Evolutionary conservation across 345 rosid species (phyloP).

Genomic region (Eucalyptus marginata): DNA sequence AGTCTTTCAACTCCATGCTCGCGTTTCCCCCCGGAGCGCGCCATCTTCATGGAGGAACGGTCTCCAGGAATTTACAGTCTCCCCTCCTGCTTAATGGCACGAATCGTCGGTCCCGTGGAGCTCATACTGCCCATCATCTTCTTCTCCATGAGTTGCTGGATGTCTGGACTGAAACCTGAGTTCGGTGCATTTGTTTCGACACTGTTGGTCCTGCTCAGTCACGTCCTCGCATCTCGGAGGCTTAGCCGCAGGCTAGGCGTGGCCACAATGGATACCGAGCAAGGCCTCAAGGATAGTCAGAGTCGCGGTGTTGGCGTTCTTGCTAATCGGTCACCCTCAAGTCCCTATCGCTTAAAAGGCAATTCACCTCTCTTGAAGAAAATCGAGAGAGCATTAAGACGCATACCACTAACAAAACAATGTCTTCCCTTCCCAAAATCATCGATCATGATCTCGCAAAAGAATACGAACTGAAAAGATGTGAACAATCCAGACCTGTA

Average conservation of each 20-base stretch:
- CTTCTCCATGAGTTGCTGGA: slow-evolving; percentile 59
- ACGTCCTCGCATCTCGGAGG: slow-evolving; percentile 67
- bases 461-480: not conserved
- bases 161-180: slow-evolving; percentile 59
- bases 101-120: slow-evolving; percentile 76
- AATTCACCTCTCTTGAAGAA: not conserved
- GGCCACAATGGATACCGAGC: slow-evolving; percentile 73
- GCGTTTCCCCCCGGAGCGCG: slow-evolving; percentile 79
- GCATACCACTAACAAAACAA: not conserved
- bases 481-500: not conserved
- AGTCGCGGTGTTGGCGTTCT: slow-evolving; percentile 76
- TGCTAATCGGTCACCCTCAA: slow-evolving; percentile 32
- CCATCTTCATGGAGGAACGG: slow-evolving; percentile 56
- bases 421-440: not conserved
- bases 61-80: slow-evolving; percentile 84
- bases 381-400: not conserved
- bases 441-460: not conserved
- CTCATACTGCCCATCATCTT: slow-evolving; percentile 69
- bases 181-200: slow-evolving; percentile 32
- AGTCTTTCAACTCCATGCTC: slow-evolving; percentile 54
- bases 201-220: slow-evolving; percentile 47
- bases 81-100: slow-evolving; percentile 76
- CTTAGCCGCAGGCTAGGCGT: slow-evolving; percentile 75
- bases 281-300: slow-evolving; percentile 68
- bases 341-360: not conserved